These are phyloP conservation scores for Trichoderma virens DNA, from an alignment of 495 filamentous ascomycete genomes.

Conservation along the genomic window DNA sequence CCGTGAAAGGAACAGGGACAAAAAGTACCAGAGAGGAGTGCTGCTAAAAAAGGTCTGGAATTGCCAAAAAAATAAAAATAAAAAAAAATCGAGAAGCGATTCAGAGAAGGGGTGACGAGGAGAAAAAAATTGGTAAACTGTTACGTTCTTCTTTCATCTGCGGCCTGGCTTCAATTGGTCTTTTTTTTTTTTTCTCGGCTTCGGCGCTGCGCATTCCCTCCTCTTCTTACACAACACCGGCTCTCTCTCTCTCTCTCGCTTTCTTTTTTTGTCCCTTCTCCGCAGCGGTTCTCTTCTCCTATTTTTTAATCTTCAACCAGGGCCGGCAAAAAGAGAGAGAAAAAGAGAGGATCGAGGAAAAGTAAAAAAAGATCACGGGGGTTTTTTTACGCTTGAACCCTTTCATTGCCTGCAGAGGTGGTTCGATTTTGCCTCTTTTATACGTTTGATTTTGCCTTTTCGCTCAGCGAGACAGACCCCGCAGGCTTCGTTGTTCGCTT, in stretches of 20 bases:
- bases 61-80: background rate
- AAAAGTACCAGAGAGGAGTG: background rate
- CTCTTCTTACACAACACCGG: background rate
- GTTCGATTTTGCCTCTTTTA: background rate
- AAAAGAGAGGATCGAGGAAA: background rate
- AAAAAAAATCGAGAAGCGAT: background rate
- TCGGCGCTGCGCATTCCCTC: background rate
- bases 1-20: background rate
- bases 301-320: background rate
- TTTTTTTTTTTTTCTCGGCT: background rate
- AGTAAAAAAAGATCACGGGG: background rate
- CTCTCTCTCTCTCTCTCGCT: background rate
- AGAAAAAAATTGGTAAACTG: background rate
- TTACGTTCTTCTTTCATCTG: background rate
- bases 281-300: background rate
- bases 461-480: background rate
- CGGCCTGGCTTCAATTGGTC: background rate
- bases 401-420: background rate
- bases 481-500: background rate
- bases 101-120: background rate
- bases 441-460: background rate
- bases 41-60: background rate
- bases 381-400: background rate
- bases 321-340: background rate
- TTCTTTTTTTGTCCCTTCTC: background rate